Evolutionary conservation across 163 green algal species (phyloP).

Genomic region (Scenedesmus sp.): DNA sequence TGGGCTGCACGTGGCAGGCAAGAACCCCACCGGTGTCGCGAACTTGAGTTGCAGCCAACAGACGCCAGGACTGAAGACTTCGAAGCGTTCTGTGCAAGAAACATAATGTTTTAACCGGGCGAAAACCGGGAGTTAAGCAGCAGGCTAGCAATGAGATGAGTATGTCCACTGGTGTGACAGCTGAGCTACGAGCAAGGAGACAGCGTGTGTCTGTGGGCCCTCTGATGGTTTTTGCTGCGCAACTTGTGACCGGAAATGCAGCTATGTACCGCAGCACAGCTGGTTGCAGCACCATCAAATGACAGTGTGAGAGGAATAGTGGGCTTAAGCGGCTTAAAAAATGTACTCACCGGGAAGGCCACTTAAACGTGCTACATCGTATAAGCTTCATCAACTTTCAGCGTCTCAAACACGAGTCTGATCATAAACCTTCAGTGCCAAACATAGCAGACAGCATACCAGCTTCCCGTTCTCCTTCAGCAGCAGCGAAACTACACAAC

Average conservation of each 20-base stretch:
- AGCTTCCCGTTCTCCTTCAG: neutral
- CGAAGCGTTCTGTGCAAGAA: neutral
- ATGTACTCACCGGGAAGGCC: neutral
- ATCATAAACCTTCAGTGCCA: neutral
- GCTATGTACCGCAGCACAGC: neutral
- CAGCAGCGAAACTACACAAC: neutral
- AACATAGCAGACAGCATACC: neutral
- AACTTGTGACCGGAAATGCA: too few species aligned
- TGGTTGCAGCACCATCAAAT: neutral
- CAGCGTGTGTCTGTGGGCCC: neutral
- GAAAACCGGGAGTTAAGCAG: neutral
- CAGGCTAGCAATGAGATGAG: neutral
- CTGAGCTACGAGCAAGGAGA: neutral
- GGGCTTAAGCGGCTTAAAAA: neutral
- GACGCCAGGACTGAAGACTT: neutral
- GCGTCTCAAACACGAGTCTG: neutral
- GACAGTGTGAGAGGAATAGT: neutral
- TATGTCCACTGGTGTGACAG: neutral
- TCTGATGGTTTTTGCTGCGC: too few species aligned
- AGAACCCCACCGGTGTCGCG: neutral
- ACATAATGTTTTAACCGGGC: neutral
- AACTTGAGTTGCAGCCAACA: neutral
- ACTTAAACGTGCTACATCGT: neutral
- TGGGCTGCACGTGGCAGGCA: neutral
- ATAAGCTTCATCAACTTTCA: neutral